Base-by-base conservation (phyloP, 345 rosid species). In the Populus tremula region DNA sequence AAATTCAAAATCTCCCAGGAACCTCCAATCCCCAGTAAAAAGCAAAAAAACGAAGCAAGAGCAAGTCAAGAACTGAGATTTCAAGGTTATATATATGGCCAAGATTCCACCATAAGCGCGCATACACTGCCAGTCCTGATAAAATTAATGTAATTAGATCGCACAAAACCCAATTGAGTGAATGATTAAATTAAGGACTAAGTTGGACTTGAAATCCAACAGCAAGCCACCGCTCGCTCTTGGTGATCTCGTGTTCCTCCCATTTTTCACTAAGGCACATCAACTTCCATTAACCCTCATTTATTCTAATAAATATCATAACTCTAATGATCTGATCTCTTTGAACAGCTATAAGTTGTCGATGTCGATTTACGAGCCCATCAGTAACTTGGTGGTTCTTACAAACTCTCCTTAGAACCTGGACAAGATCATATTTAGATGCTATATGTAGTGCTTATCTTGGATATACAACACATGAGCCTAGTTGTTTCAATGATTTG, bases 231-330 rank as follows among this genome's bases (percentile, higher is more conserved):
- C 78, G 75, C 87, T 85, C 83, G 90, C 87, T 33, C 35, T 33
- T 33, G 35, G 81, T 82, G 85, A 76, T 82, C 84, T 86, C 78
- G 89, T 86, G 87, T 83, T 86, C 77, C 89, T 65, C 86, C 85
- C 89, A 78, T 80, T 79, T 80, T 79, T 82, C 72, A 67, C 41
- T 49, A 62, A 47, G 54, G 82, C 70, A 77, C 87, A 76, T 69
- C 75, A 76, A 72, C 70, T 71, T 76, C 85, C 71, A 77, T 47
- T 50, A 33, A 69, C 79, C 72, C 67, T 79, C 21, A 16, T 33
- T 4, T 33, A 4, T 59, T 67, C 33, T 14, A 43, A 45, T 76
- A 71, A 80, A 76, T 36, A 64, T 80, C 74, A 43, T 17, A 7
- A 43, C 70, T 77, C n/a, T 74, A 74, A 74, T 82, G 76, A 27